Conservation (phyloP, 2,329 filamentous ascomycete species). For the Fusarium xylarioides region DNA sequence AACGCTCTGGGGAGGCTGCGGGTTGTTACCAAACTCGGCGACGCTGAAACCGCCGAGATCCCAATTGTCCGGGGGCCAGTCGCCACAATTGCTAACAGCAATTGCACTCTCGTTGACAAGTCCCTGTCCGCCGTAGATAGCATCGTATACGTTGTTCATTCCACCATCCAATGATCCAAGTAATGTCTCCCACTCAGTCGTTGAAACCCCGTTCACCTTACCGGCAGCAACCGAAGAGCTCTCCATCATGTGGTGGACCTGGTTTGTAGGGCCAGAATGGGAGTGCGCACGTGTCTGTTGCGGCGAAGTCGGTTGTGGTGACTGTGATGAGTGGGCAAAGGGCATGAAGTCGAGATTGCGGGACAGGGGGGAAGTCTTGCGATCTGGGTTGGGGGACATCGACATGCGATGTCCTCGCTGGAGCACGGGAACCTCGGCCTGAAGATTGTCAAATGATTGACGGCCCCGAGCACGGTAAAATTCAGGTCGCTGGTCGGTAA, state of each 20-base stretch:
- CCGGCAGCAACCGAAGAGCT: conserved; percentile 26
- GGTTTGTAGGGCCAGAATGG: conserved; percentile 32
- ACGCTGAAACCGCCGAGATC: conserved; percentile 62
- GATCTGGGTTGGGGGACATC: conserved; percentile 51
- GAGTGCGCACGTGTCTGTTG: conserved; percentile 53
- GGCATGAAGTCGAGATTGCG: conserved; percentile 69
- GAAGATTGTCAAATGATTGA: conserved; percentile 58
- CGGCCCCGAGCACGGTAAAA: conserved; percentile 54
- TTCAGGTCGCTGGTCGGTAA: conserved; percentile 48
- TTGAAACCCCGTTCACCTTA: conserved; percentile 60
- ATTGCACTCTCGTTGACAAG: conserved; percentile 57
- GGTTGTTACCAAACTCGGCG: conserved; percentile 55
- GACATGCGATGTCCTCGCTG: conserved; percentile 60
- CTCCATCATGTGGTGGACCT: conserved; percentile 42
- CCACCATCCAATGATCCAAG: conserved; percentile 83
- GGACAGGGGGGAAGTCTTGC: conserved; percentile 30
- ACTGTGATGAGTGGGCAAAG: conserved; percentile 57
- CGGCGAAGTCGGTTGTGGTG: conserved; percentile 61
- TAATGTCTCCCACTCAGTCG: conserved; percentile 83
- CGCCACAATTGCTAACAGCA: conserved; percentile 50
- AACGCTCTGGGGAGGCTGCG: conserved; percentile 60
- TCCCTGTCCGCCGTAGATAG: conserved; percentile 76
- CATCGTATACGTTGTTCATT: conserved; percentile 83
- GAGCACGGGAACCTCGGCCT: conserved; percentile 45
- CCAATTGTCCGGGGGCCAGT: conserved; percentile 68